Percentiles rank a stretch among this genome's conserved stretches.
Conservation (phyloP, 371 early-diverging fungal genomes). For the Mortierella sp. region DNA sequence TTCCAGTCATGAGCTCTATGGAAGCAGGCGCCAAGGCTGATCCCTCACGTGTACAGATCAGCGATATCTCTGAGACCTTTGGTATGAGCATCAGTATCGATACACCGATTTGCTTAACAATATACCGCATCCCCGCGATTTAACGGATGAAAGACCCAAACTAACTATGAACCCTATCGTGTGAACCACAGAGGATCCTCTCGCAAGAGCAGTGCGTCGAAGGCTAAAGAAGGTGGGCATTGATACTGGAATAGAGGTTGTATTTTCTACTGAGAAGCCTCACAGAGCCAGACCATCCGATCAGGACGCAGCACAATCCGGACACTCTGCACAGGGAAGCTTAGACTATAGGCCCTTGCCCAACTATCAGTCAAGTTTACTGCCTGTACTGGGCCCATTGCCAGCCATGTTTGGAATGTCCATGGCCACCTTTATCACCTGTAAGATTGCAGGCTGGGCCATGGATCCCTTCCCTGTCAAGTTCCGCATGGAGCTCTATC, state of each 20-base stretch:
- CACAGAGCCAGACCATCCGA: not conserved
- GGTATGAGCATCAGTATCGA: conserved; percentile 9
- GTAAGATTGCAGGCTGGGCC: conserved; percentile 47
- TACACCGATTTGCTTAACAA: not conserved
- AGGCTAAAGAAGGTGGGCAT: conserved; percentile 34
- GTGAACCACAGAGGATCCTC: conserved; percentile 28
- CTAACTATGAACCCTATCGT: not conserved
- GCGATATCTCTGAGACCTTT: conserved; percentile 49
- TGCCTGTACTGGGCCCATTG: conserved; percentile 28
- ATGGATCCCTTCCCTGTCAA: conserved; percentile 37
- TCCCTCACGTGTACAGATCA: conserved; percentile 44
- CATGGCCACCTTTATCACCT: conserved; percentile 44
- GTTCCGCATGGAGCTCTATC: conserved; percentile 39
- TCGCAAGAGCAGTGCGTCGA: conserved; percentile 40
- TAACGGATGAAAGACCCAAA: not conserved
- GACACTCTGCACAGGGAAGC: not conserved
- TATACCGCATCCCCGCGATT: not conserved
- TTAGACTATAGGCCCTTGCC: conserved; percentile 16
- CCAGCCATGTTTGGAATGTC: conserved; percentile 56
- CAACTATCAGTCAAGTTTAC: not conserved
- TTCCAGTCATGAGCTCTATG: conserved; percentile 42
- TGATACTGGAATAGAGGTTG: conserved; percentile 39
- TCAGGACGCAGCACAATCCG: not conserved
- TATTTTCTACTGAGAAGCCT: conserved; percentile 46
- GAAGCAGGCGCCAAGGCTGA: conserved; percentile 46